These are phyloP conservation scores for Fraxinus paxiana DNA, from an alignment of 305 asterid genomes.

Conservation along the genomic window DNA sequence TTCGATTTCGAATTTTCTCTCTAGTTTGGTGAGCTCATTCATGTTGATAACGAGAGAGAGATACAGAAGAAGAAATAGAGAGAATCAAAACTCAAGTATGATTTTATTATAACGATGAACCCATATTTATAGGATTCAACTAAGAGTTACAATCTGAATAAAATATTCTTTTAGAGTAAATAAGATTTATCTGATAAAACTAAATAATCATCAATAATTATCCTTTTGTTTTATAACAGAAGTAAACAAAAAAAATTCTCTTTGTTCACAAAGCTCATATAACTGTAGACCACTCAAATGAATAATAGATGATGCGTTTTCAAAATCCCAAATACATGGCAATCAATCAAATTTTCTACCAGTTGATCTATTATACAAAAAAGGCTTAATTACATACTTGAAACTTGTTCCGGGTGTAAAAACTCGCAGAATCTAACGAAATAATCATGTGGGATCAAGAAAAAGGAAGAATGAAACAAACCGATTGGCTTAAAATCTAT, in stretches of 20 bases:
- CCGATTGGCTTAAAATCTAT: slow-evolving; percentile 10
- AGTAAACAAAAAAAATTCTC: background rate
- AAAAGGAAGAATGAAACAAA: background rate
- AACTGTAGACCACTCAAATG: background rate
- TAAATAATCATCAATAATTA: too few species aligned
- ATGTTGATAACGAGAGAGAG: background rate
- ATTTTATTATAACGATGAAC: background rate
- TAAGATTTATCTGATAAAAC: background rate
- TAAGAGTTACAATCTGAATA: background rate
- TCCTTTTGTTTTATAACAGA: background rate
- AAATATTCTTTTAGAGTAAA: background rate
- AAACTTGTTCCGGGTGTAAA: background rate
- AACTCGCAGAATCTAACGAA: background rate
- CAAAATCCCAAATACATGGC: background rate
- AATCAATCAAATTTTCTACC: background rate
- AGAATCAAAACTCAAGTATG: too few species aligned
- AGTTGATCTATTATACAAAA: background rate
- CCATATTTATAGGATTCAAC: background rate
- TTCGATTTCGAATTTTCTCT: background rate
- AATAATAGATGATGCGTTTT: background rate
- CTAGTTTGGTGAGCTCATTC: background rate
- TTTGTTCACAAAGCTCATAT: background rate
- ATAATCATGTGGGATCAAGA: background rate
- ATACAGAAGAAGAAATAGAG: background rate
- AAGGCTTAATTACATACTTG: background rate